These are phyloP conservation scores for Solanum appendiculatum DNA, from an alignment of 257 asterid genomes.

Conservation along the genomic window DNA sequence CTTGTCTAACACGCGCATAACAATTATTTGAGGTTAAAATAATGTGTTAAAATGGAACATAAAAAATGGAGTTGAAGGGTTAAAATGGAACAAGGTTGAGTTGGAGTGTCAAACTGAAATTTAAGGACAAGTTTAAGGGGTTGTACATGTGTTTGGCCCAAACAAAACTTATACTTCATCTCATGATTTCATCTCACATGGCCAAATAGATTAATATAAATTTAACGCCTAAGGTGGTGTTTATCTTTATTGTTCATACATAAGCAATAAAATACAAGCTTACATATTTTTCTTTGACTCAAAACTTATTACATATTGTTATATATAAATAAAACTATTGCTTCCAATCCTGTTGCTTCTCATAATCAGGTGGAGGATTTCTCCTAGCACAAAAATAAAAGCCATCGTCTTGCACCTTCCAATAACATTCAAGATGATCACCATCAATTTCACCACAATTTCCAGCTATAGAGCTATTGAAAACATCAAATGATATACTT, in stretches of 20 bases:
- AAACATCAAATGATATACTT: not conserved
- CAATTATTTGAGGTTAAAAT: too few species aligned
- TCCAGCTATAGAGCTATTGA: not conserved
- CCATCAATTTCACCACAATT: not conserved
- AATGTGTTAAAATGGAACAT: too few species aligned
- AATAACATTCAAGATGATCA: not conserved
- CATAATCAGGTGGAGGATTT: not conserved
- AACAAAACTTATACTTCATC: too few species aligned
- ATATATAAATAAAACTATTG: not conserved
- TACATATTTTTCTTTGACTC: not conserved
- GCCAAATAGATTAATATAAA: not conserved
- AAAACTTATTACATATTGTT: not conserved
- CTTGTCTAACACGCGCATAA: too few species aligned
- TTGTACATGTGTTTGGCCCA: too few species aligned
- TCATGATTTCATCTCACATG: too few species aligned
- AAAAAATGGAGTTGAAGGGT: too few species aligned
- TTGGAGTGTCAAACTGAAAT: too few species aligned
- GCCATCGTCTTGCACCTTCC: not conserved
- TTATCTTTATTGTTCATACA: not conserved
- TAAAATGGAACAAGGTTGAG: too few species aligned
- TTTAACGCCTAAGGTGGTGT: not conserved
- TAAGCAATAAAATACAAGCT: not conserved
- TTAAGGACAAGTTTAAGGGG: too few species aligned
- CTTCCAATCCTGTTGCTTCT: not conserved
- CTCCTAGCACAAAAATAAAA: not conserved